Evolutionary conservation across 148 eudicot genomes (phyloP).

Genomic region (Polygonum aviculare): DNA sequence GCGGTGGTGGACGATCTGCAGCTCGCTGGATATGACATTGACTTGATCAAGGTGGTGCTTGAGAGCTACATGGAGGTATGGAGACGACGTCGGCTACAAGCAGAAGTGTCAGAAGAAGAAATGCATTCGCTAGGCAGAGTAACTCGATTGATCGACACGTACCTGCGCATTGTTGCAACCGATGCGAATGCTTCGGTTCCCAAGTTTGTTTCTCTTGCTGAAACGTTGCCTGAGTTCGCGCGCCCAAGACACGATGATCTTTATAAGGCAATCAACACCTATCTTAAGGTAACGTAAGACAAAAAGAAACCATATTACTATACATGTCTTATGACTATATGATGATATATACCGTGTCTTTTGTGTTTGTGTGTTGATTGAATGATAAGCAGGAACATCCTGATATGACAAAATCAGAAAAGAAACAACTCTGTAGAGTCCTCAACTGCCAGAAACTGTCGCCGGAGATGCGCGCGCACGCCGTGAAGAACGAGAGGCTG

Average conservation of each 20-base stretch:
- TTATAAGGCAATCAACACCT: constrained; percentile 44
- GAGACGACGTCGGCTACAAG: constrained; percentile 23
- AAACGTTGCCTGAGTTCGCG: constrained; percentile 39
- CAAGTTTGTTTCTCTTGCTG: constrained; percentile 31
- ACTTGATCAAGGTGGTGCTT: constrained; percentile 31
- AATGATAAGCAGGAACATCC: constrained; percentile 33
- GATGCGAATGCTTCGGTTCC: constrained; percentile 27
- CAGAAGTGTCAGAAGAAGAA: not conserved
- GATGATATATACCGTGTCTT: no score
- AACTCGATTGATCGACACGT: constrained; percentile 37
- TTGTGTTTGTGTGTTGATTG: not conserved
- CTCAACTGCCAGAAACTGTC: constrained; percentile 47
- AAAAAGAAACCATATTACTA: not conserved
- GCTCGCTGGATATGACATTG: constrained; percentile 28
- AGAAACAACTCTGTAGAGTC: constrained; percentile 38
- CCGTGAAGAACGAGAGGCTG: constrained; percentile 46
- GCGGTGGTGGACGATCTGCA: constrained; percentile 37
- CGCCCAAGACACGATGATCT: constrained; percentile 43
- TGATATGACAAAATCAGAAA: constrained; percentile 38
- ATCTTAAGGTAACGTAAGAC: constrained; percentile 54
- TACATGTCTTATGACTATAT: no score
- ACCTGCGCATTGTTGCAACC: constrained; percentile 35
- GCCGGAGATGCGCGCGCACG: constrained; percentile 31
- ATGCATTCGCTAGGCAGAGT: constrained; percentile 22
- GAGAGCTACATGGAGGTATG: constrained; percentile 40